Conservation (phyloP, 768 basidiomycete species). For the Leccinum barrowsii region DNA sequence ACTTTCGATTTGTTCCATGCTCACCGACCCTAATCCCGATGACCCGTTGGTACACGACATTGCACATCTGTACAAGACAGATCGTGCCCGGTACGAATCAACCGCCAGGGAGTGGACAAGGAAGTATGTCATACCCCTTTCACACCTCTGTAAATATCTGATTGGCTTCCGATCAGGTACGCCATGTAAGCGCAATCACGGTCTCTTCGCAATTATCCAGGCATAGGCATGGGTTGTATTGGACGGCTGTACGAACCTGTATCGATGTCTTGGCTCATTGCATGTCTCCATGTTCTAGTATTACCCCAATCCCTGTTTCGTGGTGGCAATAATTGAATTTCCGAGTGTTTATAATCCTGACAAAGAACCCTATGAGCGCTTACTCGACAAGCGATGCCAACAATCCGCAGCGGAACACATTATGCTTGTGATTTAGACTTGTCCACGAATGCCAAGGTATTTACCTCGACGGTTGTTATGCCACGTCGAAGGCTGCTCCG, state of each 20-base stretch:
- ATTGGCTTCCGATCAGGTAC: conserved; percentile 30
- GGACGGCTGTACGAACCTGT: conserved; percentile 31
- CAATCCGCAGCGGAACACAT: background rate
- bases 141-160: background rate
- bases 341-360: conserved; percentile 15
- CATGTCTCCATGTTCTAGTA: conserved; percentile 34
- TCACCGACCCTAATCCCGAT: conserved; percentile 99
- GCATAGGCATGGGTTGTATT: conserved; percentile 29
- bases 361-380: background rate
- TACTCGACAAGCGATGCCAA: background rate
- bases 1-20: conserved; percentile 97
- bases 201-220: conserved; percentile 21
- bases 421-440: background rate
- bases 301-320: conserved; percentile 21
- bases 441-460: background rate
- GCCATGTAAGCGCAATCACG: conserved; percentile 47
- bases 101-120: conserved; percentile 99
- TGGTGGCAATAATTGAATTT: conserved; percentile 16
- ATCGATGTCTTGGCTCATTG: conserved; percentile 31
- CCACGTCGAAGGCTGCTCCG: background rate
- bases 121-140: conserved; percentile 63
- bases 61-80: conserved; percentile 99
- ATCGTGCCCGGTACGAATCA: conserved; percentile 93
- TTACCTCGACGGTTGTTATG: background rate
- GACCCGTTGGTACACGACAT: conserved; percentile 99